Evolutionary conservation across 2,329 filamentous ascomycete species (phyloP).

Genomic region (Septoria petroselini): DNA sequence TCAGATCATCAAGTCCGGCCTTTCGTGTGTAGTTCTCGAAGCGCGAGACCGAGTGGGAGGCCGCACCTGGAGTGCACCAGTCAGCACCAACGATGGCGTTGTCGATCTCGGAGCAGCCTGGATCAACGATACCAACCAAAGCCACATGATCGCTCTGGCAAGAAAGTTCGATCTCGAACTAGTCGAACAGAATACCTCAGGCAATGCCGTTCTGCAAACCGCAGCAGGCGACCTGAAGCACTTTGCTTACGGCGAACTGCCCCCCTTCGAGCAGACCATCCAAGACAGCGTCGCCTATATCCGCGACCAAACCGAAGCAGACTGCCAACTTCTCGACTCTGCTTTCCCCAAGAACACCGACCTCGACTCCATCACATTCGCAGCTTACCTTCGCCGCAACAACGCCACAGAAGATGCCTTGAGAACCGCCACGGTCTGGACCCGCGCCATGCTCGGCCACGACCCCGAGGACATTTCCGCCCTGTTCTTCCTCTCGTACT

Average conservation of each 20-base stretch:
- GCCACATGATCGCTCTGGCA: slow-evolving; percentile 43
- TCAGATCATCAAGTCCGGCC: slow-evolving; percentile 25
- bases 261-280: slow-evolving; percentile 31
- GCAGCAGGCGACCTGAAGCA: slow-evolving; percentile 33
- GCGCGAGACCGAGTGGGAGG: slow-evolving; percentile 34
- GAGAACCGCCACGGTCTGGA: slow-evolving; percentile 45
- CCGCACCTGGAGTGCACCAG: slow-evolving; percentile 47
- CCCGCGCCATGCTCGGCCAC: slow-evolving; percentile 50
- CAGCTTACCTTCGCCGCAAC: slow-evolving; percentile 37
- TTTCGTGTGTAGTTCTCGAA: slow-evolving; percentile 30
- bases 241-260: slow-evolving; percentile 37
- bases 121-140: slow-evolving; percentile 57
- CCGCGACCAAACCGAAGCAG: slow-evolving; percentile 38
- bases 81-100: slow-evolving; percentile 36
- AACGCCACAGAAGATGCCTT: slow-evolving; percentile 37
- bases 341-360: slow-evolving; percentile 24
- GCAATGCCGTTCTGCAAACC: slow-evolving; percentile 44
- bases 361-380: slow-evolving; percentile 40
- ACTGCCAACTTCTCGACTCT: slow-evolving; percentile 37
- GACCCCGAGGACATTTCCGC: slow-evolving; percentile 51
- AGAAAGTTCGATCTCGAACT: slow-evolving; percentile 43
- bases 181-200: slow-evolving; percentile 49
- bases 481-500: slow-evolving; percentile 55
- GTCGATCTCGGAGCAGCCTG: slow-evolving; percentile 58
- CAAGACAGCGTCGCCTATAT: slow-evolving; percentile 33